phyloP scores from a whole-genome alignment of 768 basidiomycete genomes.

The Sporobolomyces phaffii region DNA sequence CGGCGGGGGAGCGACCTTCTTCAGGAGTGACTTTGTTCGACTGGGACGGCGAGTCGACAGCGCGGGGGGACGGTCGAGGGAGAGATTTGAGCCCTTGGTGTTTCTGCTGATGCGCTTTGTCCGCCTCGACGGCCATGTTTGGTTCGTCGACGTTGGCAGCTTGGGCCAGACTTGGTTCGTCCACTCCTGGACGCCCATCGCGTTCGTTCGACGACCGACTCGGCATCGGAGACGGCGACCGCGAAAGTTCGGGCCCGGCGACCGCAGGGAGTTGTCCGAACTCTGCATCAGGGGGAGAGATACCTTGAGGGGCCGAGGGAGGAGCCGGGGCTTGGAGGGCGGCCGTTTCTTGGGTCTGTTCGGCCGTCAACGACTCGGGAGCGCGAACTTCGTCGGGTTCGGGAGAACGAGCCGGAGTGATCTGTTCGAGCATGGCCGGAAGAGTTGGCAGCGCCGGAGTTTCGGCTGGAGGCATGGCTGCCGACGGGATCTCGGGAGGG shows the following conservation, averaged over 20 bases:
- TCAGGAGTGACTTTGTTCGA: constrained; percentile 11
- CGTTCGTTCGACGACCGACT: background rate
- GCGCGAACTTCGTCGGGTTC: background rate
- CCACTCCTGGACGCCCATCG: background rate
- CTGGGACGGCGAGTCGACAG: background rate
- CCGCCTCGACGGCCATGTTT: background rate
- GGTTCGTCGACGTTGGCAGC: constrained; percentile 15
- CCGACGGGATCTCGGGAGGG: constrained; percentile 3
- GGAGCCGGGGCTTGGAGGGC: background rate
- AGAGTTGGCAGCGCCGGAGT: constrained; percentile 14
- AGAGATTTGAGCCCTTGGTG: constrained; percentile 5
- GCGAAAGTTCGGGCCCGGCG: constrained; percentile 4
- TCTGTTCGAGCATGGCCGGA: constrained; percentile 13
- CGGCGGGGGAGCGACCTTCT: constrained; percentile 5
- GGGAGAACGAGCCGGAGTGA: constrained; percentile 1
- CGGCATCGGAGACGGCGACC: constrained; percentile 7
- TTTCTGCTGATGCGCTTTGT: constrained; percentile 10
- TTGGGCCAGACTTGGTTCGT: constrained; percentile 3
- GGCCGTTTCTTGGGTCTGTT: background rate
- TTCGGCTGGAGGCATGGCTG: constrained; percentile 26
- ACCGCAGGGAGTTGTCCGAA: constrained; percentile 5
- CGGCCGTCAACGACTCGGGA: background rate
- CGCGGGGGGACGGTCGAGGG: background rate
- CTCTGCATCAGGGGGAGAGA: background rate
- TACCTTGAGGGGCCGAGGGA: constrained; percentile 4